These are phyloP conservation scores for Vaccinium corymbosum DNA, from an alignment of 148 eudicot genomes.

Conservation along the genomic window DNA sequence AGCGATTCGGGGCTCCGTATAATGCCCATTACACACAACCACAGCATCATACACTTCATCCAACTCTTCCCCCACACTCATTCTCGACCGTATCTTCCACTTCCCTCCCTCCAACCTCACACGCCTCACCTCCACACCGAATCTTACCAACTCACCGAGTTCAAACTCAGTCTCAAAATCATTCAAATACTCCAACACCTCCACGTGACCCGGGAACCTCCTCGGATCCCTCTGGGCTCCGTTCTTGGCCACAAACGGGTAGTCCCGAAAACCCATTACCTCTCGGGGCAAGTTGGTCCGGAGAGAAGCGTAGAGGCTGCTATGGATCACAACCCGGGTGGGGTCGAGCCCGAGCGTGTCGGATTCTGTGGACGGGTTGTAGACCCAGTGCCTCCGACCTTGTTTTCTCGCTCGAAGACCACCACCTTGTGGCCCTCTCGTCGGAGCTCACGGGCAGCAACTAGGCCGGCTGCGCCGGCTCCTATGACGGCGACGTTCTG, in stretches of 20 bases:
- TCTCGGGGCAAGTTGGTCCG: slow-evolving; percentile 80
- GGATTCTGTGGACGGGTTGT: slow-evolving; percentile 54
- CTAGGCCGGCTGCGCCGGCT: slow-evolving; percentile 83
- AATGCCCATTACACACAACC: slow-evolving; percentile 90
- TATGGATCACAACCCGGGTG: slow-evolving; percentile 44
- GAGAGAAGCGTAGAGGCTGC: slow-evolving; percentile 76
- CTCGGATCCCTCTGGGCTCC: slow-evolving; percentile 54
- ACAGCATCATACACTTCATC: slow-evolving; percentile 87
- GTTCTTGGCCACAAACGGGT: slow-evolving; percentile 54
- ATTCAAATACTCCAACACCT: slow-evolving; percentile 77
- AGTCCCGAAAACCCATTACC: slow-evolving; percentile 72
- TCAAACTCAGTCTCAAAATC: slow-evolving; percentile 56
- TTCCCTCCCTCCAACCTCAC: slow-evolving; percentile 55
- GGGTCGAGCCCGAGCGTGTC: slow-evolving; percentile 70
- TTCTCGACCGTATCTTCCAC: slow-evolving; percentile 52
- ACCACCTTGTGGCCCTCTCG: slow-evolving; percentile 77
- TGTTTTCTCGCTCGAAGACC: slow-evolving; percentile 53
- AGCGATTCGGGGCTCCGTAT: slow-evolving; percentile 77
- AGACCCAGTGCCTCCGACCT: slow-evolving; percentile 81
- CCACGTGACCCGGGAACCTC: slow-evolving; percentile 78
- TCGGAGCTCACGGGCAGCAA: slow-evolving; percentile 71
- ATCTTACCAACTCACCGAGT: slow-evolving; percentile 58
- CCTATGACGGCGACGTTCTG: slow-evolving; percentile 81
- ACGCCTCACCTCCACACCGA: slow-evolving; percentile 50
- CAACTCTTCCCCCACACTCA: slow-evolving; percentile 17